A percentile compares a stretch with the other conserved stretches of the same genome.
Evolutionary conservation across 371 early-diverging fungal genomes (phyloP).

Genomic region (Rhizopus delemar): DNA sequence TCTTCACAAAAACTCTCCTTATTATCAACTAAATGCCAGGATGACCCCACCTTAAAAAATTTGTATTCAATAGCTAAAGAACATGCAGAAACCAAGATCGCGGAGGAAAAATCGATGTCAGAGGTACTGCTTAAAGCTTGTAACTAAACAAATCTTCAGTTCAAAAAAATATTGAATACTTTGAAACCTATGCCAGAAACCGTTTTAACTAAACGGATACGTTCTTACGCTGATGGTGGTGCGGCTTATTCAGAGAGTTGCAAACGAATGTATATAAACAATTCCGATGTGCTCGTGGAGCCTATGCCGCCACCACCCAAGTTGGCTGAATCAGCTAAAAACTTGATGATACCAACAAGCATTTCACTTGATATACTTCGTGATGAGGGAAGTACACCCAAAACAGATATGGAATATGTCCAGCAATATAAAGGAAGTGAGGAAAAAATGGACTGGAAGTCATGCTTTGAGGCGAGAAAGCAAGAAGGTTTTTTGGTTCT

Average conservation of each 20-base stretch:
- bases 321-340: constrained; percentile 16
- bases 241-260: constrained; percentile 15
- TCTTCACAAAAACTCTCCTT: constrained; percentile 22
- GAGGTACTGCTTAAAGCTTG: constrained; percentile 19
- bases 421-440: constrained; percentile 16
- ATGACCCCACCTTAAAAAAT: constrained; percentile 16
- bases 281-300: constrained; percentile 18
- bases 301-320: constrained; percentile 24
- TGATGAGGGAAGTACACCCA: constrained; percentile 16
- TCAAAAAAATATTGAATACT: no score
- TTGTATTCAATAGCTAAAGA: constrained; percentile 21
- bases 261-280: constrained; percentile 17
- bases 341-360: constrained; percentile 15
- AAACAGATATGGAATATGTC: constrained; percentile 26
- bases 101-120: constrained; percentile 15
- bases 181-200: no score
- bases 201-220: constrained; percentile 16
- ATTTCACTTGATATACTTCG: constrained; percentile 18
- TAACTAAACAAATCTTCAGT: no score
- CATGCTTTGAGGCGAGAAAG: constrained; percentile 19
- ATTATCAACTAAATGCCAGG: constrained; percentile 20
- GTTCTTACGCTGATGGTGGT: constrained; percentile 23
- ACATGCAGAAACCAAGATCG: constrained; percentile 8
- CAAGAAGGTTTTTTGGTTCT: constrained; percentile 18
- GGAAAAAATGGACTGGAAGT: constrained; percentile 18